Evolutionary conservation across 1,139 yeast species (phyloP), one percentile per base, ranked within the genome.

Genomic region (Hemisphaericaspora xylanilytica): DNA sequence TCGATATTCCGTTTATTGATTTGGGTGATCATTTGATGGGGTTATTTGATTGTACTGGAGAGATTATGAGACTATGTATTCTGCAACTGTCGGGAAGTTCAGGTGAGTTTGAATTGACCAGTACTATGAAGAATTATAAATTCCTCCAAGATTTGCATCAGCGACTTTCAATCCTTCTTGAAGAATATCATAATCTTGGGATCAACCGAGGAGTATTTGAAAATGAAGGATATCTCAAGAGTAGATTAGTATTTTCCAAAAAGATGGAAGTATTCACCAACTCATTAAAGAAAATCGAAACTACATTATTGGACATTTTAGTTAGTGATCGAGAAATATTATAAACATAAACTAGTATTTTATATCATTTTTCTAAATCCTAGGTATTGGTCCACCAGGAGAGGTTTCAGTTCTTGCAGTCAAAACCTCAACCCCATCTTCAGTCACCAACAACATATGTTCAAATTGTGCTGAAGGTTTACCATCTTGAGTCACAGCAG

Each of bases 391-490:
- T 1, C 97, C 97, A 38, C 97, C 97, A 3, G 97, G 97, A 35
- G 92, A 81, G 43, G 69, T 68, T 50, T 80, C 81, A 40, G 70
- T 73, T 59, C 97, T 78, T 0, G 89, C 95, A 25, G 96, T 85
- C 54, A 94, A 75, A 9, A 92, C 84, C 63, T 94, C 99, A 31
- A 84, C 88, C 12, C 99, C 98, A 38, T 81, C 84, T 55, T 89
- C 97, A 5, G 98, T 94, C 28, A 92, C 95, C 46, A 94, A 65
- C 56, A 94, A 57, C 59, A 95, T 90, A 58, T 94, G 97, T 65
- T 94, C 95, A 53, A 94, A 94, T 63, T 94, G 99, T 1, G 99
- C 98, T 49, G 92, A 82, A 44, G 75, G 69, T 57, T 80, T 79
- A 39, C 97, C 97, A 58, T 92, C 97, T 40, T 78, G 80, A 14